phyloP scores from a whole-genome alignment of 2,329 filamentous ascomycete genomes.

The Magnaporthiopsis poae region DNA sequence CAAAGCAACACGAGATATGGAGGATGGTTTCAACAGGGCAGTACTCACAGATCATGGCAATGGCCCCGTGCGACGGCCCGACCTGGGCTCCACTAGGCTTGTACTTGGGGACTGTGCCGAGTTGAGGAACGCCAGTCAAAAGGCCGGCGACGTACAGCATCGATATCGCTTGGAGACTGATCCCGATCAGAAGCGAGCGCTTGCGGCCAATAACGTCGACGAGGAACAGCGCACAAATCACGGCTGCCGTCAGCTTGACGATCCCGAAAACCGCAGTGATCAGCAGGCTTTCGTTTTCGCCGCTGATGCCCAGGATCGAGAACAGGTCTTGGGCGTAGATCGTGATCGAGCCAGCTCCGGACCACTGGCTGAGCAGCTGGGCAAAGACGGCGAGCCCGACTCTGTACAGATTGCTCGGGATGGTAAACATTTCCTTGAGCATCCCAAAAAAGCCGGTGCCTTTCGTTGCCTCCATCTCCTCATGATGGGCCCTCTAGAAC shows the following conservation, averaged over 20 bases:
- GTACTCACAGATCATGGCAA: slow-evolving; percentile 52
- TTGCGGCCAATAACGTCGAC: slow-evolving; percentile 70
- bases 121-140: slow-evolving; percentile 48
- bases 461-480: slow-evolving; percentile 60
- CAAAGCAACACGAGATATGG: no score
- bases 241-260: slow-evolving; percentile 56
- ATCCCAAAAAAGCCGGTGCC: slow-evolving; percentile 54
- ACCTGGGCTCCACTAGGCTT: slow-evolving; percentile 37
- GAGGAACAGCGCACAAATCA: slow-evolving; percentile 63
- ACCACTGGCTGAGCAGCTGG: slow-evolving; percentile 64
- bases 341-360: slow-evolving; percentile 60
- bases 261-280: slow-evolving; percentile 66
- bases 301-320: slow-evolving; percentile 56
- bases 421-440: slow-evolving; percentile 58
- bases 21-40: not conserved
- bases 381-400: slow-evolving; percentile 57
- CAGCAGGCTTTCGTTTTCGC: slow-evolving; percentile 57
- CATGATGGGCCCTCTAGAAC: slow-evolving; percentile 46
- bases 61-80: slow-evolving; percentile 52
- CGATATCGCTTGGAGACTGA: slow-evolving; percentile 46
- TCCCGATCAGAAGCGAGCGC: slow-evolving; percentile 49
- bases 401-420: slow-evolving; percentile 60
- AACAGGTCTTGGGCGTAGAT: slow-evolving; percentile 67
- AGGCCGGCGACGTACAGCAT: slow-evolving; percentile 54
- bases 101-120: slow-evolving; percentile 38